Evolutionary conservation across 345 rosid genomes (phyloP).

Genomic region (Boechera stricta): DNA sequence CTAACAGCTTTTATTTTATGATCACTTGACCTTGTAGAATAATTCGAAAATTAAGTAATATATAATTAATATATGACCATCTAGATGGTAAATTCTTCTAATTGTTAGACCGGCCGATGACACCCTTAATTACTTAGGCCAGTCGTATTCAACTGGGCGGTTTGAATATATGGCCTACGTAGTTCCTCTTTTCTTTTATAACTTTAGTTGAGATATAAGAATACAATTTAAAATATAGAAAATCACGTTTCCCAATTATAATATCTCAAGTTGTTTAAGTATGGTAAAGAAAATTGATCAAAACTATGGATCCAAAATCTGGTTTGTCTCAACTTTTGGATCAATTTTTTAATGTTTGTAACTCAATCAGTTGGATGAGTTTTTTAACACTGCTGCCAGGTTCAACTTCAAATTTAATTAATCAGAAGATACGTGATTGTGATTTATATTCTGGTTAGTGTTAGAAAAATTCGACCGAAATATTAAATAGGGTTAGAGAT

Average conservation of each 20-base stretch:
- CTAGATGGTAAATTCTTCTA: conserved; percentile 23
- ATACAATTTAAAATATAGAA: not conserved
- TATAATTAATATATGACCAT: conserved; percentile 17
- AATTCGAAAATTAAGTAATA: conserved; percentile 21
- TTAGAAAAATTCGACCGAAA: too few relatives aligned
- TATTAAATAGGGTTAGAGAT: too few relatives aligned
- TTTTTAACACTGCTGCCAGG: not conserved
- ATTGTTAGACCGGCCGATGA: conserved; percentile 17
- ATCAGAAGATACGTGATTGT: not conserved
- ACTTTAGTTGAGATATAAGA: not conserved
- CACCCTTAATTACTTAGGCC: conserved; percentile 20
- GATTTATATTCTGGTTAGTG: too few relatives aligned
- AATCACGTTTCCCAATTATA: not conserved
- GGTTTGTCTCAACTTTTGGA: not conserved
- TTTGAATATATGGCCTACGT: conserved; percentile 23
- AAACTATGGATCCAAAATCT: not conserved
- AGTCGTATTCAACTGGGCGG: conserved; percentile 36
- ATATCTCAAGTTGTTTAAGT: not conserved
- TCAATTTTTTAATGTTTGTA: too few relatives aligned
- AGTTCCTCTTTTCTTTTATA: not conserved
- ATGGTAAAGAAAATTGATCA: not conserved
- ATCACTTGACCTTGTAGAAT: conserved; percentile 25
- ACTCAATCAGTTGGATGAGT: too few relatives aligned
- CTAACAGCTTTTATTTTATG: conserved; percentile 15
- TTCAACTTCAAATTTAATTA: not conserved